A percentile compares a stretch with the other conserved stretches of the same genome.
Evolutionary conservation across 768 basidiomycete genomes (phyloP).

Genomic region (Kwoniella dejecticola): DNA sequence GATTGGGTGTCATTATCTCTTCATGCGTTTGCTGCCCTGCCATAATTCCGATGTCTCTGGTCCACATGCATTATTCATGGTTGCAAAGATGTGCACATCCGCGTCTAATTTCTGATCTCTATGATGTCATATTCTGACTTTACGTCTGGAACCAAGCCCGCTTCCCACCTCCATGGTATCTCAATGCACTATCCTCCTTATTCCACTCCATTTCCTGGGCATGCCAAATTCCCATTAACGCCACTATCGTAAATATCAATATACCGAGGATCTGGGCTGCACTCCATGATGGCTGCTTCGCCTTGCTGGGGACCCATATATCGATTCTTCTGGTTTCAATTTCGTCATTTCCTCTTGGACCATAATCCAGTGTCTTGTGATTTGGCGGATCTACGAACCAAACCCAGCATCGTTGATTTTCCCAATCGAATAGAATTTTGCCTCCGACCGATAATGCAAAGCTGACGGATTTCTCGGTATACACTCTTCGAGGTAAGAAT

Average conservation of each 20-base stretch:
- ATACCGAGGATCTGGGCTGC: background rate
- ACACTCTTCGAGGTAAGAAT: constrained; percentile 41
- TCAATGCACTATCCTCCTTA: constrained; percentile 17
- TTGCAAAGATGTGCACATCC: too few species aligned
- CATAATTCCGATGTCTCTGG: too few species aligned
- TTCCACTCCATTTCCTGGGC: constrained; percentile 24
- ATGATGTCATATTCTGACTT: too few species aligned
- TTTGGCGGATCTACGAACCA: constrained; percentile 39
- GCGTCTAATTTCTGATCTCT: too few species aligned
- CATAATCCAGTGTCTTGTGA: background rate
- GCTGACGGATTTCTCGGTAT: constrained; percentile 19
- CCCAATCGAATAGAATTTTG: constrained; percentile 33
- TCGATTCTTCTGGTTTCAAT: constrained; percentile 29
- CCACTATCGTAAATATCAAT: constrained; percentile 10
- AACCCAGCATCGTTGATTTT: constrained; percentile 34
- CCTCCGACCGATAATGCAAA: constrained; percentile 35
- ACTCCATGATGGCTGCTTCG: background rate
- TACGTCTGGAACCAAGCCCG: too few species aligned
- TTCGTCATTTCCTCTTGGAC: constrained; percentile 2
- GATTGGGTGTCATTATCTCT: too few species aligned
- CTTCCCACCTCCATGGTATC: background rate
- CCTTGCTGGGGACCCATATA: constrained; percentile 31
- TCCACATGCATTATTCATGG: too few species aligned
- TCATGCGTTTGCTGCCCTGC: too few species aligned
- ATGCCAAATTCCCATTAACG: constrained; percentile 10